These are phyloP conservation scores for Flaveria sonorensis DNA, from an alignment of 129 eudicot species.

Conservation along the genomic window DNA sequence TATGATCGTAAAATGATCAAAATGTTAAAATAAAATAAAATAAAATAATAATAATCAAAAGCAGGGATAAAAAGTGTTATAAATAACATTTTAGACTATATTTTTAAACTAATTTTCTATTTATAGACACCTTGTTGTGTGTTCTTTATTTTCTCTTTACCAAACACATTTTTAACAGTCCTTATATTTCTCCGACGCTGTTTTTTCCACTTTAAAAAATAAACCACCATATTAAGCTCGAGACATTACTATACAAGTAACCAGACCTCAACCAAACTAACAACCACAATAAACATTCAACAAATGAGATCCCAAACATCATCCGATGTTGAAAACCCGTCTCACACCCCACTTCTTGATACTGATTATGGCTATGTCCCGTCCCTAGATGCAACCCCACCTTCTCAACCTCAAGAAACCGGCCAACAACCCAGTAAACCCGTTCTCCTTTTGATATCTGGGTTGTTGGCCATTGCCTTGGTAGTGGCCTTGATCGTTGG, in stretches of 20 bases:
- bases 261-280: conserved; percentile 27
- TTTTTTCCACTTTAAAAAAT: conserved; percentile 2
- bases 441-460: conserved; percentile 33
- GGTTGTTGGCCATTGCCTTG: conserved; percentile 38
- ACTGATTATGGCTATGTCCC: conserved; percentile 32
- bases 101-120: not conserved
- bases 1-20: too few species aligned
- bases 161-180: conserved; percentile 33
- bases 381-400: conserved; percentile 34
- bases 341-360: conserved; percentile 26
- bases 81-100: not conserved
- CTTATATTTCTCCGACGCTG: conserved; percentile 32
- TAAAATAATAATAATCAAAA: not conserved
- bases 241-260: conserved; percentile 20
- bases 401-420: conserved; percentile 29
- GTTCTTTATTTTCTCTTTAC: conserved; percentile 37
- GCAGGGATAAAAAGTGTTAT: not conserved
- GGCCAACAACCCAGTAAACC: conserved; percentile 36
- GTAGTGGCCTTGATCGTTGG: conserved; percentile 37
- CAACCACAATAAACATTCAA: conserved; percentile 11
- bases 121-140: conserved; percentile 16
- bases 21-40: not conserved
- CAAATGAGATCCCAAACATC: conserved; percentile 37
- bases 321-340: conserved; percentile 38
- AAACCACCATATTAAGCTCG: conserved; percentile 29